phyloP scores from a whole-genome alignment of 2,329 filamentous ascomycete genomes.

The Fonsecaea pedrosoi region DNA sequence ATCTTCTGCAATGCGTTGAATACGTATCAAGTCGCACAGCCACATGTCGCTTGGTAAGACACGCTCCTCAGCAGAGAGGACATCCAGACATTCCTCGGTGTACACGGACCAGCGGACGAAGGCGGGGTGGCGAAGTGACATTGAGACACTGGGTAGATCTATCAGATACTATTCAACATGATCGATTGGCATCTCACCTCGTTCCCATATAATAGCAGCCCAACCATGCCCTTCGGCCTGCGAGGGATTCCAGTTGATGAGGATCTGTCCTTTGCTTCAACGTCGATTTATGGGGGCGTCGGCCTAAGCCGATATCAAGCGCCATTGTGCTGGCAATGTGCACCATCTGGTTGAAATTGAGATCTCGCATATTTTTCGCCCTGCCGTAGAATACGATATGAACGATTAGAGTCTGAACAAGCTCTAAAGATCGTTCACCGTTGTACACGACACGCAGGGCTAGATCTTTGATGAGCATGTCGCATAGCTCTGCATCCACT shows the following conservation, averaged over 20 bases:
- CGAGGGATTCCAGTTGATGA: conserved; percentile 51
- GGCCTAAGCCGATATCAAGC: conserved; percentile 79
- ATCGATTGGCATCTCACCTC: conserved; percentile 47
- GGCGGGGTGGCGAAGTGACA: conserved; percentile 64
- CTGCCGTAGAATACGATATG: conserved; percentile 83
- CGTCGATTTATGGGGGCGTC: conserved; percentile 53
- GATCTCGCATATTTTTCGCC: conserved; percentile 81
- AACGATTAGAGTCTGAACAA: conserved; percentile 78
- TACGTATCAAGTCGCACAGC: conserved; percentile 64
- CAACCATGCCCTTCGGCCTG: conserved; percentile 65
- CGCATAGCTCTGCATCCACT: conserved; percentile 66
- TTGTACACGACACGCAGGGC: conserved; percentile 75
- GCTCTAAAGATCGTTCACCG: conserved; percentile 80
- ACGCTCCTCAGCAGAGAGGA: conserved; percentile 62
- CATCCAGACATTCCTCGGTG: conserved; percentile 66
- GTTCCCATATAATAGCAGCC: conserved; percentile 66
- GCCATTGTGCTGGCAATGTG: conserved; percentile 82
- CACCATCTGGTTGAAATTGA: conserved; percentile 86
- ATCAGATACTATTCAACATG: neutral
- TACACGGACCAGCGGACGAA: conserved; percentile 67
- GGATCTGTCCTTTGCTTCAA: conserved; percentile 47
- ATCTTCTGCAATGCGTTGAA: conserved; percentile 72
- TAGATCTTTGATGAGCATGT: conserved; percentile 73
- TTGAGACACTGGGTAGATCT: conserved; percentile 52
- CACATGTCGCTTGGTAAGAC: conserved; percentile 61